Conservation (phyloP, 768 basidiomycete species). For the Cystobasidium ongulense region DNA sequence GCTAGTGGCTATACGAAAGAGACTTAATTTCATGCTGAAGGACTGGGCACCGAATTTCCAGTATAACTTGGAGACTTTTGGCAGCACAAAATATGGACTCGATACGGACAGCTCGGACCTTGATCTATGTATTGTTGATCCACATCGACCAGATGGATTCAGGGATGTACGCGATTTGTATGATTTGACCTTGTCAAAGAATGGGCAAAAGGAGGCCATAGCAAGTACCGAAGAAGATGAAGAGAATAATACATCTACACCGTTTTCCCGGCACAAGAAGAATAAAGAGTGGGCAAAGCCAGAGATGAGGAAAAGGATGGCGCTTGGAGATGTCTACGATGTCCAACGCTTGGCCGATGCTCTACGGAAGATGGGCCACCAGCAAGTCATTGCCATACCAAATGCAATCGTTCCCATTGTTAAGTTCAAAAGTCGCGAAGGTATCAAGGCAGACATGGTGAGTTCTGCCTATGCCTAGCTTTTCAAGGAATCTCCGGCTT, state of each 20-base stretch:
- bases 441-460: slow-evolving; percentile 36
- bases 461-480: slow-evolving; percentile 45
- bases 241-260: slow-evolving; percentile 29
- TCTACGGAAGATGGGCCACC: neutral
- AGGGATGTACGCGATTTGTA: slow-evolving; percentile 32
- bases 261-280: slow-evolving; percentile 35
- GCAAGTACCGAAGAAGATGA: neutral
- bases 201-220: neutral
- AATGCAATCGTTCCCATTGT: slow-evolving; percentile 37
- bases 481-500: too few species aligned
- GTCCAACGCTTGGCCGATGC: neutral
- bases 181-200: neutral
- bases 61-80: slow-evolving; percentile 36
- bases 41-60: slow-evolving; percentile 21
- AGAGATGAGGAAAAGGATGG: neutral
- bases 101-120: slow-evolving; percentile 37
- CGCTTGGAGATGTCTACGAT: slow-evolving; percentile 8
- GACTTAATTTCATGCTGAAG: neutral
- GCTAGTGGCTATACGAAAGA: neutral
- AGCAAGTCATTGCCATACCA: slow-evolving; percentile 43
- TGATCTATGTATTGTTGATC: slow-evolving; percentile 41
- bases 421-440: slow-evolving; percentile 37
- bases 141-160: slow-evolving; percentile 39
- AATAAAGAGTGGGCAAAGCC: slow-evolving; percentile 3
- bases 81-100: slow-evolving; percentile 38